Conservation (phyloP, 2,329 filamentous ascomycete species). For the Alternaria sp. region DNA sequence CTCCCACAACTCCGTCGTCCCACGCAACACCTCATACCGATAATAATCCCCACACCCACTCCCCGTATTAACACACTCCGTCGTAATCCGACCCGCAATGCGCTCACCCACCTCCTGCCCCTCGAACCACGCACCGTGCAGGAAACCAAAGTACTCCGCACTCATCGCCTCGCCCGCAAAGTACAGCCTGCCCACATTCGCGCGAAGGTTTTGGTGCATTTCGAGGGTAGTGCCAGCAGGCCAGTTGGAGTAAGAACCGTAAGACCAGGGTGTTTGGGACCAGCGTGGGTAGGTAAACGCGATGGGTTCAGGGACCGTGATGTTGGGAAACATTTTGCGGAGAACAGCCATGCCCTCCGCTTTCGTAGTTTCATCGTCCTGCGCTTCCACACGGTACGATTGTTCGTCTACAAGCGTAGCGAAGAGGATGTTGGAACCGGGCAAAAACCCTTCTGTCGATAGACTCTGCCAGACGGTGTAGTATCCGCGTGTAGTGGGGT, state of each 20-base stretch:
- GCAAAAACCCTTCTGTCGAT: constrained; percentile 62
- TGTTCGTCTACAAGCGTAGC: constrained; percentile 66
- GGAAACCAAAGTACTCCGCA: constrained; percentile 68
- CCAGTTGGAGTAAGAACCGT: constrained; percentile 73
- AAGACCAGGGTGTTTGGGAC: constrained; percentile 58
- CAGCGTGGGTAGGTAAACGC: constrained; percentile 68
- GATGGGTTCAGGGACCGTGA: constrained; percentile 64
- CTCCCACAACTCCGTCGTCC: constrained; percentile 37
- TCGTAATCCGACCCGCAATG: constrained; percentile 37
- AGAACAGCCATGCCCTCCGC: constrained; percentile 65
- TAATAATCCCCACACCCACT: constrained; percentile 37
- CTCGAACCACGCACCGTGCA: constrained; percentile 58
- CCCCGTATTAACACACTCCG: constrained; percentile 30
- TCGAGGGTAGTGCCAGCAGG: constrained; percentile 67
- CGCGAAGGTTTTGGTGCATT: constrained; percentile 71
- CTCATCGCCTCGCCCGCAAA: constrained; percentile 71
- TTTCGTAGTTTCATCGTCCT: constrained; percentile 64
- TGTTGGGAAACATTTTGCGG: constrained; percentile 66
- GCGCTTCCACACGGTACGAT: constrained; percentile 64
- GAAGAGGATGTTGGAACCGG: constrained; percentile 69
- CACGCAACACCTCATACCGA: constrained; percentile 39
- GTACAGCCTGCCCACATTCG: constrained; percentile 67
- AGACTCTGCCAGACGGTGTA: constrained; percentile 71
- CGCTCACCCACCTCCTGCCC: constrained; percentile 40
- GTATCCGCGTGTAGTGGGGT: constrained; percentile 57